Evolutionary conservation across 805 yeast genomes (phyloP).

Genomic region (Ogataea ramenticola): DNA sequence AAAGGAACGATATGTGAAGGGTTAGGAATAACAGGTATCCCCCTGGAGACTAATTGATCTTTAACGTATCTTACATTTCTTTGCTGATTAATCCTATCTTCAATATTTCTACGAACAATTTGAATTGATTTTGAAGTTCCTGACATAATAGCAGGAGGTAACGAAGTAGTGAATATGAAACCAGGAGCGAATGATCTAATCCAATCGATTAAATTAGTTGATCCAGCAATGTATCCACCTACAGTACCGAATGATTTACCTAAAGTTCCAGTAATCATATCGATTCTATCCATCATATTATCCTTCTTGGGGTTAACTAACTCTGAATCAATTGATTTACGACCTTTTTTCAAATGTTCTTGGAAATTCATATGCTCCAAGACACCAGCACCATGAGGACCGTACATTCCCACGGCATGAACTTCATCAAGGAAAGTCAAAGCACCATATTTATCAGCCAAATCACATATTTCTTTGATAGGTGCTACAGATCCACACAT

Average conservation of each 20-base stretch:
- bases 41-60: conserved; percentile 54
- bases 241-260: conserved; percentile 97
- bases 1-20: conserved; percentile 97
- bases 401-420: conserved; percentile 98
- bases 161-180: conserved; percentile 90
- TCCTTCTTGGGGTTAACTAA: conserved; percentile 32
- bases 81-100: conserved; percentile 81
- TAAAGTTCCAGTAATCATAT: conserved; percentile 94
- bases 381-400: conserved; percentile 99
- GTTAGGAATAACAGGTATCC: conserved; percentile 94
- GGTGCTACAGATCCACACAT: conserved; percentile 99
- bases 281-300: conserved; percentile 83
- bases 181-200: conserved; percentile 95
- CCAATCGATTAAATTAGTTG: conserved; percentile 82
- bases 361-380: conserved; percentile 94
- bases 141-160: conserved; percentile 98
- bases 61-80: conserved; percentile 80
- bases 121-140: conserved; percentile 87
- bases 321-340: not conserved
- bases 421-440: conserved; percentile 96
- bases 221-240: conserved; percentile 96
- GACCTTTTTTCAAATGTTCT: conserved; percentile 63
- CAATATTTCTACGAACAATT: conserved; percentile 69
- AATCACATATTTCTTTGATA: conserved; percentile 83
- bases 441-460: conserved; percentile 97